Conservation (phyloP, 2,329 filamentous ascomycete species). For the Calonectria pteridis region DNA sequence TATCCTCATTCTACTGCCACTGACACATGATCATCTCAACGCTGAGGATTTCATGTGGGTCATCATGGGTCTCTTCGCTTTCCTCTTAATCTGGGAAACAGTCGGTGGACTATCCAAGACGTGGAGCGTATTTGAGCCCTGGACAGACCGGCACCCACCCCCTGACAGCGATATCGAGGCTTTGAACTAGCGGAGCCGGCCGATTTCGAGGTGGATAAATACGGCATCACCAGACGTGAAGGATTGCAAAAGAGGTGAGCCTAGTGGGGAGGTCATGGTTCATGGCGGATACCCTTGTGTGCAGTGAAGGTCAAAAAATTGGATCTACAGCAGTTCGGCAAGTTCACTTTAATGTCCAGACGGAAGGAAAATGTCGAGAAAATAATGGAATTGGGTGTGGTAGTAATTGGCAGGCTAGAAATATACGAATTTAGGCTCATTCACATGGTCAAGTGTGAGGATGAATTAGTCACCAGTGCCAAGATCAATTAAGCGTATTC, state of each 20-base stretch:
- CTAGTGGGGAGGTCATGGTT: neutral
- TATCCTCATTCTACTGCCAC: constrained; percentile 51
- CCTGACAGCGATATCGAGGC: constrained; percentile 37
- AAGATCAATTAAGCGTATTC: constrained; percentile 19
- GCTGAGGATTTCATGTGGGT: constrained; percentile 54
- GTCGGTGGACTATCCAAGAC: constrained; percentile 50
- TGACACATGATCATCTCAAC: constrained; percentile 48
- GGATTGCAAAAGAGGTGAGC: neutral
- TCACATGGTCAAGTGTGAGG: neutral
- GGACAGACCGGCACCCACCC: constrained; percentile 46
- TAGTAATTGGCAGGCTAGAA: no score
- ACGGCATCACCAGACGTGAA: neutral
- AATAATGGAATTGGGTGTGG: neutral
- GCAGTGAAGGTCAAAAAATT: neutral
- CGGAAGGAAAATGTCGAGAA: neutral
- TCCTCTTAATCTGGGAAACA: constrained; percentile 59
- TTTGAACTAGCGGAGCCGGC: neutral
- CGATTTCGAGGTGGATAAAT: neutral
- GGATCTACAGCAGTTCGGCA: neutral
- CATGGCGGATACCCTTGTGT: constrained; percentile 8
- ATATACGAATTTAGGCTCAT: neutral
- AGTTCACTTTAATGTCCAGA: neutral
- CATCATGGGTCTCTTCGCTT: constrained; percentile 57
- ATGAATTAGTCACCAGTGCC: neutral
- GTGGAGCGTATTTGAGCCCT: constrained; percentile 50